Evolutionary conservation across 1,139 yeast species (phyloP).

Genomic region (Debaryomyces sp.): DNA sequence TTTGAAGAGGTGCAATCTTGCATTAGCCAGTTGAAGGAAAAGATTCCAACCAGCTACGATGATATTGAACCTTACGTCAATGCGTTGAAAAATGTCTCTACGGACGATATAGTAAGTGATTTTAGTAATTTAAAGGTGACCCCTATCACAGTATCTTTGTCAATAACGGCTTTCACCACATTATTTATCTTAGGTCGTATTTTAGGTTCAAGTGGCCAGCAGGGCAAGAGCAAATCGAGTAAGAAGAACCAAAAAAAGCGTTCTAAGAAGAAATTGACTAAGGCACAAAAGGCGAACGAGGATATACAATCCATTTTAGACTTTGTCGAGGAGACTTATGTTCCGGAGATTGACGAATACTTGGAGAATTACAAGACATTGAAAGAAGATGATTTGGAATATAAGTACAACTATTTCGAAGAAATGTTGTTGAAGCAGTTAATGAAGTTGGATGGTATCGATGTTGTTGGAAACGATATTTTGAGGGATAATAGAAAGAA

Average conservation of each 20-base stretch:
- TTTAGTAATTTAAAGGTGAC: conserved; percentile 32
- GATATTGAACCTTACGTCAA: conserved; percentile 8
- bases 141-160: conserved; percentile 38
- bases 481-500: conserved; percentile 62
- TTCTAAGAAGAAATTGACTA: conserved; percentile 41
- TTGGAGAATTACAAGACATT: conserved; percentile 35
- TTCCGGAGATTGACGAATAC: conserved; percentile 47
- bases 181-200: conserved; percentile 22
- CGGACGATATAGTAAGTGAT: conserved; percentile 33
- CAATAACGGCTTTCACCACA: conserved; percentile 35
- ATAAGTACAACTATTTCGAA: conserved; percentile 59
- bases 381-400: conserved; percentile 44
- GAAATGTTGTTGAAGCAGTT: conserved; percentile 69
- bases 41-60: conserved; percentile 5
- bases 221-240: conserved; percentile 13
- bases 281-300: conserved; percentile 47
- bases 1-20: conserved; percentile 15
- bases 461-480: conserved; percentile 50
- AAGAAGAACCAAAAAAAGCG: conserved; percentile 20
- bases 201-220: conserved; percentile 11
- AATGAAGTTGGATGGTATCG: conserved; percentile 67
- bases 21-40: conserved; percentile 12
- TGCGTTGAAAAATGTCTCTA: conserved; percentile 8
- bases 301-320: conserved; percentile 46
- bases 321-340: conserved; percentile 44